Evolutionary conservation across 1,284 basidiomycete genomes (phyloP).

Genomic region (Vanrija sp.): DNA sequence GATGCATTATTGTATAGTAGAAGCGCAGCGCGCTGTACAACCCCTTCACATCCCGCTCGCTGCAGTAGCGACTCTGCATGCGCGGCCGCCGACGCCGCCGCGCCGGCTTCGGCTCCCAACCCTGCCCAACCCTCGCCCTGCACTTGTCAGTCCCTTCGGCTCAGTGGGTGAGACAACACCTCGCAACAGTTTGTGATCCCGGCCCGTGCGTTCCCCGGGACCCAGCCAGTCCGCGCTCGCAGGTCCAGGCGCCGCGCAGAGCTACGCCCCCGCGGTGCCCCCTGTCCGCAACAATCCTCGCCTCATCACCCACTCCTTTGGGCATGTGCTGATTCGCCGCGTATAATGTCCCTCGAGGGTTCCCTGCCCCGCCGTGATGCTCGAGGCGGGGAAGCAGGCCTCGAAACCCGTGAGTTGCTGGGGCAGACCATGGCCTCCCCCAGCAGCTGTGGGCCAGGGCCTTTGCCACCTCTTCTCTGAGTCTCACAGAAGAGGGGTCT

Average conservation of each 20-base stretch:
- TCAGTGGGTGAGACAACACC: conserved; percentile 1
- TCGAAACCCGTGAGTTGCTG: conserved; percentile 16
- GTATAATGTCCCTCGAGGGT: conserved; percentile 9
- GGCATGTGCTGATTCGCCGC: neutral
- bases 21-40: too few relatives aligned
- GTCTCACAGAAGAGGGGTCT: conserved; percentile 8
- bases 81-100: too few relatives aligned
- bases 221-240: neutral
- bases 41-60: too few relatives aligned
- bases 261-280: neutral
- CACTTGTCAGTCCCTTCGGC: conserved; percentile 4
- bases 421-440: neutral
- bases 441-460: conserved; percentile 9
- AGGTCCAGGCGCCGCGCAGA: neutral
- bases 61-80: too few relatives aligned
- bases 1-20: too few relatives aligned
- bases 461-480: conserved; percentile 14
- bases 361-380: conserved; percentile 6
- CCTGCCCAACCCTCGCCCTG: neutral
- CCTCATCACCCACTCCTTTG: neutral
- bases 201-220: neutral
- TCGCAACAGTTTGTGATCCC: conserved; percentile 8
- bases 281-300: conserved; percentile 9
- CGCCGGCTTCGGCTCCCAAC: too few relatives aligned
- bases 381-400: conserved; percentile 13